Base-by-base conservation (phyloP, 768 basidiomycete genomes). In the Boletellus emodensis region DNA sequence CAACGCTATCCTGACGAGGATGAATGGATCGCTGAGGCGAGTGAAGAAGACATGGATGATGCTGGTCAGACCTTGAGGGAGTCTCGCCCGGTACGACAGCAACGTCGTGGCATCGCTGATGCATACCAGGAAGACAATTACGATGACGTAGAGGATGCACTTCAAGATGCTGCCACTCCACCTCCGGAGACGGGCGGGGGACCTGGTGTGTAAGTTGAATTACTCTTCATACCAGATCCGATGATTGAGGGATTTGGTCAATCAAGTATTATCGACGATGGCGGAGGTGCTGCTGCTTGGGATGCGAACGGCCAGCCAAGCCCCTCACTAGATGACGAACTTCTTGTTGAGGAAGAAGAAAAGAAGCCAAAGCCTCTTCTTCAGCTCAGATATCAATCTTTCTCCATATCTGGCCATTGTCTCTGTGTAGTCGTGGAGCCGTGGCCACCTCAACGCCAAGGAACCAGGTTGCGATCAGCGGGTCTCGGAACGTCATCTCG, bases 401-500 rank as follows among this genome's bases (percentile, higher is more conserved):
- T 90, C 65, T 75, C 69, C 46, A 82, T 90, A 42, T 78, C 80
- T 50, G 84, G 83, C 0, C 79, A 81, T 47, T 90, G 86, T 64
- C 76, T 93, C 15, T 90, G 87, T 61, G 76, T 93, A 33, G 84
- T 93, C 20, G 82, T 91, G 14, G 90, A 93, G 63, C 91, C 90
- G 14, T 90, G 82, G 76, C 84, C 87, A 4, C 69, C 79, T 13
- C 61, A 82, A 34, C 77, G 73, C 33, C 56, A 67, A 4, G 56
- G 61, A 33, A 57, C 71, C 2, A 71, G 65, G 35, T 61, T 62
- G 12, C 65, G 62, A 14, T 69, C 75, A 4, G 55, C 65, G 13
- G 60, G 57, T 17, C 65, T 64, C 47, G 64, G 66, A 17, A 59
- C 67, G 30, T 72, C 44, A 40, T 4, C 38, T 39, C 55, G 44